Evolutionary conservation across 2,329 filamentous ascomycete genomes (phyloP).

Genomic region (Colletotrichum spinosum): DNA sequence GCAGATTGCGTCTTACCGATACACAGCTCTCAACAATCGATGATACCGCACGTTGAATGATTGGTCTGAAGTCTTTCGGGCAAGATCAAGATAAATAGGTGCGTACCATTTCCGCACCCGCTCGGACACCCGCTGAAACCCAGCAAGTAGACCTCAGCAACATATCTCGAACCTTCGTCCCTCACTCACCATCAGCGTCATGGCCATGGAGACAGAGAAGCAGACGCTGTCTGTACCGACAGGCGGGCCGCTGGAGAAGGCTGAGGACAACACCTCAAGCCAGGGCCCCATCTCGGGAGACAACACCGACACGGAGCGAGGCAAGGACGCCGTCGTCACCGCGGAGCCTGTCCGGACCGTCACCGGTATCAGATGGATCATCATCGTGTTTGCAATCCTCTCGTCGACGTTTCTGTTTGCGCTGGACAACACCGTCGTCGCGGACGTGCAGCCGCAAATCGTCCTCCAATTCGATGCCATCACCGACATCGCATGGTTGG

Average conservation of each 20-base stretch:
- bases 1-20: too few relatives aligned
- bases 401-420: slow-evolving; percentile 49
- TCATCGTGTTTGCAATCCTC: slow-evolving; percentile 38
- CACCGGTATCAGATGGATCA: slow-evolving; percentile 33
- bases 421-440: slow-evolving; percentile 58
- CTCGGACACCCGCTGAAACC: too few relatives aligned
- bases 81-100: neutral
- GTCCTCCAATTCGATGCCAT: slow-evolving; percentile 49
- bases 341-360: slow-evolving; percentile 19
- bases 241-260: slow-evolving; percentile 7
- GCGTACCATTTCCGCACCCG: too few relatives aligned
- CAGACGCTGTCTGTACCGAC: neutral
- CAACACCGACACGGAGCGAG: slow-evolving; percentile 26
- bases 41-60: too few relatives aligned
- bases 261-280: slow-evolving; percentile 21
- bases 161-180: accelerated
- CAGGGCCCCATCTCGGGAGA: slow-evolving; percentile 10
- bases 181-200: neutral
- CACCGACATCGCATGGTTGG: slow-evolving; percentile 53
- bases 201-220: neutral
- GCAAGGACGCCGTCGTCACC: neutral
- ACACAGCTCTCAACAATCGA: too few relatives aligned
- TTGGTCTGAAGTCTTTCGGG: neutral
- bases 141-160: neutral
- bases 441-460: slow-evolving; percentile 56